Conservation (phyloP, 1,284 basidiomycete genomes). For the Ceratobasidium sp. region DNA sequence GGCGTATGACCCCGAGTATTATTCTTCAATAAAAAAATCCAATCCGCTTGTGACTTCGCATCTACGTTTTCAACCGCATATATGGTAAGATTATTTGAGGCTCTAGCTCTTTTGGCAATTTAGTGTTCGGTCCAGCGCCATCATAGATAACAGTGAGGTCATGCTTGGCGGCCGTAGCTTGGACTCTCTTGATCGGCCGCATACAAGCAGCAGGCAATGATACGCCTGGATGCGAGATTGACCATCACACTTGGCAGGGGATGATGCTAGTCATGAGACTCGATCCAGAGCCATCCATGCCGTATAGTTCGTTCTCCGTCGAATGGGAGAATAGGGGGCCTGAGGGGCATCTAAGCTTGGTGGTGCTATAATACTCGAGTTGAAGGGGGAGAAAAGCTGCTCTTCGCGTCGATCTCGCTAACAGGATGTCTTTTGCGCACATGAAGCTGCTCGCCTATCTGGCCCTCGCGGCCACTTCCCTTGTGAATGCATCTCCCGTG, state of each 20-base stretch:
- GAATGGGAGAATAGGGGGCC: neutral
- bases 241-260: slow-evolving; percentile 18
- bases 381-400: neutral
- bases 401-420: neutral
- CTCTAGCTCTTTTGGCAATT: too few relatives aligned
- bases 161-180: too few relatives aligned
- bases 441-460: neutral
- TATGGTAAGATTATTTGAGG: too few relatives aligned
- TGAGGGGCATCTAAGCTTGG: neutral
- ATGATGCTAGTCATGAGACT: neutral
- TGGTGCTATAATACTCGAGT: neutral
- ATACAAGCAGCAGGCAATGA: neutral
- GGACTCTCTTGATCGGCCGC: neutral
- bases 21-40: too few relatives aligned
- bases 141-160: too few relatives aligned
- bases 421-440: neutral
- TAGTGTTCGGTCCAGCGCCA: too few relatives aligned
- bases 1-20: too few relatives aligned
- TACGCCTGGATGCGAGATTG: neutral
- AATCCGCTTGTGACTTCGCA: too few relatives aligned
- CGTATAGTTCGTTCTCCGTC: neutral
- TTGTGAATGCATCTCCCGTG: neutral
- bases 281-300: neutral
- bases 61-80: too few relatives aligned
- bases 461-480: neutral